Conservation (phyloP, 257 asterid species). For the Fraxinus anomala region DNA sequence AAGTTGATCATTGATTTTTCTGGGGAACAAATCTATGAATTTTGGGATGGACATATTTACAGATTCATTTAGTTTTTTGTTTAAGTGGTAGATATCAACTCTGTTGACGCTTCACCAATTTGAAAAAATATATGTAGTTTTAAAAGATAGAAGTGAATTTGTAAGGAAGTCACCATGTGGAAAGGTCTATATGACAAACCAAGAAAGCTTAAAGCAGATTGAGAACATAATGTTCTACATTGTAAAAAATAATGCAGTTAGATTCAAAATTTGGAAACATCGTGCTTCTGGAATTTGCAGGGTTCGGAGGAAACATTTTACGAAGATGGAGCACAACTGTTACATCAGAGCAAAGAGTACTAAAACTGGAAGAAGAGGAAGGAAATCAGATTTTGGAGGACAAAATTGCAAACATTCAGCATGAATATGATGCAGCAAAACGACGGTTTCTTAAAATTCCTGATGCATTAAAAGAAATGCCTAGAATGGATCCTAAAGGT, state of each 20-base stretch:
- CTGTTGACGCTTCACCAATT: not conserved
- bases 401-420: slow-evolving; percentile 60
- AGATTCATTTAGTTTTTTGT: slow-evolving; percentile 6
- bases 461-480: slow-evolving; percentile 66
- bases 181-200: not conserved
- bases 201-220: not conserved
- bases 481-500: slow-evolving; percentile 90
- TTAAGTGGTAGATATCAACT: not conserved
- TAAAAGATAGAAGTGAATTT: slow-evolving; percentile 11
- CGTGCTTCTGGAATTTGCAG: slow-evolving; percentile 35
- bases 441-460: slow-evolving; percentile 70
- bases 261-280: slow-evolving; percentile 21
- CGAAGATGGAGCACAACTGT: slow-evolving; percentile 42
- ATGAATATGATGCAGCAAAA: slow-evolving; percentile 64
- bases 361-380: slow-evolving; percentile 47
- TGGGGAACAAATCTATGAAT: not conserved
- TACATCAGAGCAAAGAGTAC: slow-evolving; percentile 39
- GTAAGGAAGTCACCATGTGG: slow-evolving; percentile 11
- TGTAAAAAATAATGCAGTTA: not conserved
- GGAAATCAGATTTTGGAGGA: slow-evolving; percentile 42
- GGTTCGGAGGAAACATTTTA: slow-evolving; percentile 33
- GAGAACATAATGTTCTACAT: not conserved
- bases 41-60: not conserved
- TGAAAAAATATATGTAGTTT: slow-evolving; percentile 7
- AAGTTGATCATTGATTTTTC: not conserved